phyloP scores from a whole-genome alignment of 768 basidiomycete species.

The Hemileccinum rubropunctum region DNA sequence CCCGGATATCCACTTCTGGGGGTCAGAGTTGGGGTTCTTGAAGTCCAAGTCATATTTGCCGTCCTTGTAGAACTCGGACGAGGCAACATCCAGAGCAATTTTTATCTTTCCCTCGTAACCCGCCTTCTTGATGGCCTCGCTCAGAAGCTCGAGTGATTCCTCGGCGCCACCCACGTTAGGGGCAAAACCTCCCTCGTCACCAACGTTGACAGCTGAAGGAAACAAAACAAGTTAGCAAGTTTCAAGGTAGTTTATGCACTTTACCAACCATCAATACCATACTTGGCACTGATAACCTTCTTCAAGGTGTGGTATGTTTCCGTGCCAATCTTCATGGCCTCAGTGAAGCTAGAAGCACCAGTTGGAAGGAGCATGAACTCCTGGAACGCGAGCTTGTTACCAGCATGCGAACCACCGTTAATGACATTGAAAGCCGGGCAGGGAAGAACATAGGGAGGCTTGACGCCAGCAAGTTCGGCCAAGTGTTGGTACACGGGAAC shows the following conservation, averaged over 20 bases:
- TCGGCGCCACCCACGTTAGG: conserved; percentile 97
- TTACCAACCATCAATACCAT: conserved; percentile 91
- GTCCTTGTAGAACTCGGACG: conserved; percentile 99
- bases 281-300: conserved; percentile 98
- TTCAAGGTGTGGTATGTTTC: conserved; percentile 98
- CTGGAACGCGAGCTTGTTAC: conserved; percentile 99
- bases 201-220: conserved; percentile 88
- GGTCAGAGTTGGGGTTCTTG: conserved; percentile 99
- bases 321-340: conserved; percentile 98
- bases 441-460: conserved; percentile 91
- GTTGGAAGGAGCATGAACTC: conserved; percentile 99
- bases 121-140: conserved; percentile 95
- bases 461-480: conserved; percentile 92
- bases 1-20: conserved; percentile 94
- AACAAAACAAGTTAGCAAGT: conserved; percentile 4
- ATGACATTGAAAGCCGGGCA: conserved; percentile 97
- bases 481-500: conserved; percentile 96
- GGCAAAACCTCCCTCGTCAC: conserved; percentile 99
- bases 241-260: background rate
- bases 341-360: conserved; percentile 86
- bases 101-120: conserved; percentile 99
- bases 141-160: conserved; percentile 93
- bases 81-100: conserved; percentile 97
- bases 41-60: conserved; percentile 99
- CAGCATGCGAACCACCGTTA: conserved; percentile 99